Percentiles rank a stretch among this genome's conserved stretches.
These are phyloP conservation scores for Nannochloropsis salina DNA, from an alignment of 108 stramenopile genomes.

Conservation along the genomic window DNA sequence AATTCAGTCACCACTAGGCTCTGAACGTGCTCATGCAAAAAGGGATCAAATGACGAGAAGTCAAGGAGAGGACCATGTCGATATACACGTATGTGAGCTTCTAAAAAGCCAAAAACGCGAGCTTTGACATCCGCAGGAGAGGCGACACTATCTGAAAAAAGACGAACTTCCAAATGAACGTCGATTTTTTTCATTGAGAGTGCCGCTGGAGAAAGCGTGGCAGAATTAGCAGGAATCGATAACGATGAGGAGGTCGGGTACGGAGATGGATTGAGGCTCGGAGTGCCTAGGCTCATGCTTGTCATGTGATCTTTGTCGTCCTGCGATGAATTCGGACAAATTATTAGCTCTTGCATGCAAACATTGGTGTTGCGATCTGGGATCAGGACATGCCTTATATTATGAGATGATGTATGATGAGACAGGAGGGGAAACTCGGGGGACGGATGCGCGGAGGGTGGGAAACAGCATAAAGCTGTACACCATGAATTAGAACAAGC, in stretches of 20 bases:
- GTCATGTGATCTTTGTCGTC: background rate
- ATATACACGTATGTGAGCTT: background rate
- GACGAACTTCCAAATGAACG: conserved; percentile 4
- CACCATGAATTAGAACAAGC: too few relatives aligned
- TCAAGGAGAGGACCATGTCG: background rate
- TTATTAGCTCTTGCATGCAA: too few relatives aligned
- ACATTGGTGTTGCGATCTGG: too few relatives aligned
- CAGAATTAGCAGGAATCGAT: background rate
- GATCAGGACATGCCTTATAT: too few relatives aligned
- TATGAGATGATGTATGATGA: too few relatives aligned
- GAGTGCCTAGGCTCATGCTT: background rate
- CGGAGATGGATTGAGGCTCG: background rate
- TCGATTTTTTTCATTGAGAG: conserved; percentile 15
- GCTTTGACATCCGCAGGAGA: background rate
- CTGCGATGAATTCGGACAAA: too few relatives aligned
- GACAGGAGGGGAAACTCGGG: too few relatives aligned
- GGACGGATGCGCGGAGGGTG: too few relatives aligned
- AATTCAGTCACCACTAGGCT: background rate
- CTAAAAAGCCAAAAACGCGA: background rate
- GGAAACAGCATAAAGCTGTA: too few relatives aligned
- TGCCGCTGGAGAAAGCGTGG: background rate
- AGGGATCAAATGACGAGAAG: background rate
- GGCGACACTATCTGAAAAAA: background rate
- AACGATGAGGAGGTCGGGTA: background rate
- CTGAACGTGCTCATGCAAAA: conserved; percentile 1